Evolutionary conservation across 495 filamentous ascomycete genomes (phyloP), one percentile per base, ranked within the genome.

Genomic region (Immersiella caudata): DNA sequence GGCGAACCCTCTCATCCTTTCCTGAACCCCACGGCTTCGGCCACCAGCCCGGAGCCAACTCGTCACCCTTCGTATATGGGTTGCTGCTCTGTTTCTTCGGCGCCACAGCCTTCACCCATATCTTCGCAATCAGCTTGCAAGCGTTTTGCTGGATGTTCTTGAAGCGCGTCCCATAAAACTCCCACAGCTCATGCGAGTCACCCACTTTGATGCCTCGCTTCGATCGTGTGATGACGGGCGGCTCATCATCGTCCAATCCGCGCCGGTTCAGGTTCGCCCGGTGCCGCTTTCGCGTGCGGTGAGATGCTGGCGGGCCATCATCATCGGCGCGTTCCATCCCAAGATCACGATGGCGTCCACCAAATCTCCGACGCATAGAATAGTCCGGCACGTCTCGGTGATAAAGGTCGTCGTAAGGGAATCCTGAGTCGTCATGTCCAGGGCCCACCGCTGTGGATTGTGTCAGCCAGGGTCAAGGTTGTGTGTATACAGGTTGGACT

Each of bases 11-110:
- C 9, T 79, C 72, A 9, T 77, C 72, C 60, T 72, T 70, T 18
- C 70, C 71, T 0, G 79, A 62, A 0, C 80, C 81, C 72, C 75
- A 81, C 11, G 87, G 84, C 21, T 83, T 81, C 0, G 93, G 93
- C 94, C 94, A 97, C 91, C 93, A 97, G 20, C 82, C 81, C 12
- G 94, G 94, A 35, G 86, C 86, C 54, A 84, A 89, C 35, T 82
- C 79, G 51, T 90, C 83, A 2, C 88, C 84, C 20, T 86, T 83
- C 25, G 90, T 93, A 76, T 97, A 97, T 0, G 94, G 94, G 69
- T 91, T 88, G 54, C 84, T 89, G 0, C 89, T 88, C 74, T 96
- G 93, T 75, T 97, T 97, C 68, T 91, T 92, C 0, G 93, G 91
- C 60, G 93, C 91, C 2, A 96, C 89, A 18, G 88, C 83, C 71